A percentile compares a stretch with the other conserved stretches of the same genome.
These are phyloP conservation scores for Xylaria sp. DNA, from an alignment of 2,329 filamentous ascomycete genomes.

Conservation along the genomic window DNA sequence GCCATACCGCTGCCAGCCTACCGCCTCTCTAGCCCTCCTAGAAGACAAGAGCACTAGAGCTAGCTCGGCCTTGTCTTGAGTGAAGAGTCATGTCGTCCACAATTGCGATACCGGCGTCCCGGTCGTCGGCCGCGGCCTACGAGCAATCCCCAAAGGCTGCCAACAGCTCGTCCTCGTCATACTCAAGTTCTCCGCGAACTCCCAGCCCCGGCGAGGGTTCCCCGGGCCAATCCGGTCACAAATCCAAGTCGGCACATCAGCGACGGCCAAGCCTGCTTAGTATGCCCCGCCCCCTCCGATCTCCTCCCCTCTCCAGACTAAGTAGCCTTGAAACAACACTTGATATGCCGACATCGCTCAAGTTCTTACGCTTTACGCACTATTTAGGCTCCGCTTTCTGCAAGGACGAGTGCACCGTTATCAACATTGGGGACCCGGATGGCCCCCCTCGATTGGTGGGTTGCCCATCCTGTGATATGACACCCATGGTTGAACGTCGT, in stretches of 20 bases:
- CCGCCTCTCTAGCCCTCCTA: constrained; percentile 10
- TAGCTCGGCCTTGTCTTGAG: neutral
- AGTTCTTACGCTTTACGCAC: constrained; percentile 25
- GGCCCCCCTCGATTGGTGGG: constrained; percentile 72
- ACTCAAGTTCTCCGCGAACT: constrained; percentile 59
- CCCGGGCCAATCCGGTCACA: constrained; percentile 45
- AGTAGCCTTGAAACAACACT: no score
- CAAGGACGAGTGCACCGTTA: constrained; percentile 76
- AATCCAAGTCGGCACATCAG: constrained; percentile 50
- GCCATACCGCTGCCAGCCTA: neutral
- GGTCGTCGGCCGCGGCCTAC: constrained; percentile 40
- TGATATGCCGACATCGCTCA: neutral
- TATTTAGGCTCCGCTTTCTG: constrained; percentile 67
- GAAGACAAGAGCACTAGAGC: neutral
- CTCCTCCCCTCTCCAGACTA: no score
- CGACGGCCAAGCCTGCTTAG: constrained; percentile 66
- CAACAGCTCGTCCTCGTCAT: constrained; percentile 57
- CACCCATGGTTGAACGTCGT: constrained; percentile 7
- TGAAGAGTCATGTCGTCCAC: constrained; percentile 62
- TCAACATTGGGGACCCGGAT: constrained; percentile 76
- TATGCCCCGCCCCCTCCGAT: constrained; percentile 40
- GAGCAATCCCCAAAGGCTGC: constrained; percentile 49
- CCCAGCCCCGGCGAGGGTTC: constrained; percentile 44
- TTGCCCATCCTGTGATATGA: constrained; percentile 7
- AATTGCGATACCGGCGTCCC: constrained; percentile 66